Evolutionary conservation across 176 grass and related monocot species (phyloP).

Genomic region (Themeda triandra): DNA sequence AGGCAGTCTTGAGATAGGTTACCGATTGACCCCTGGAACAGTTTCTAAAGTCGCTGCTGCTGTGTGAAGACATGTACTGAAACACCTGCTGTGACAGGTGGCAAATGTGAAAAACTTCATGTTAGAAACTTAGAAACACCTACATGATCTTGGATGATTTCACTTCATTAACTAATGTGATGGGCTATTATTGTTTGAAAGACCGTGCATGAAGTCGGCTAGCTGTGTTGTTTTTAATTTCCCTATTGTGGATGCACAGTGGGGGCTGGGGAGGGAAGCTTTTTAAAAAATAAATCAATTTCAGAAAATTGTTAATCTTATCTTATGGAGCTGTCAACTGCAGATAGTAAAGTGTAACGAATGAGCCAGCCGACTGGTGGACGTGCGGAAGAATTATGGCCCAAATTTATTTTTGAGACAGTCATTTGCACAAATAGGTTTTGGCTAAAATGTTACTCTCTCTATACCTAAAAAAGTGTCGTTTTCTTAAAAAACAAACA

Average conservation of each 20-base stretch:
- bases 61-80: not conserved
- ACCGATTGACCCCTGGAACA: not conserved
- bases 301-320: not conserved
- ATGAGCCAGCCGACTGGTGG: too few species aligned
- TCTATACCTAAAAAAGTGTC: too few species aligned
- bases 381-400: too few species aligned
- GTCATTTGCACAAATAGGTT: too few species aligned
- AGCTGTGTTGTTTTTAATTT: not conserved
- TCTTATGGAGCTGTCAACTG: not conserved
- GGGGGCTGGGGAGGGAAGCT: not conserved
- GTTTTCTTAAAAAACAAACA: too few species aligned
- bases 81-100: not conserved
- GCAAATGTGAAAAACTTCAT: not conserved
- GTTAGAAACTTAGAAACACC: not conserved
- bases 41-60: not conserved
- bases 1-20: constrained; percentile 14
- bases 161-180: not conserved
- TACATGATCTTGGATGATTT: not conserved
- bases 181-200: too few species aligned
- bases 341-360: too few species aligned
- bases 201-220: too few species aligned
- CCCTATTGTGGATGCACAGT: not conserved
- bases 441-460: too few species aligned
- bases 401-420: too few species aligned
- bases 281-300: not conserved